Conservation (phyloP, 345 rosid species). For the Gossypium turneri region DNA sequence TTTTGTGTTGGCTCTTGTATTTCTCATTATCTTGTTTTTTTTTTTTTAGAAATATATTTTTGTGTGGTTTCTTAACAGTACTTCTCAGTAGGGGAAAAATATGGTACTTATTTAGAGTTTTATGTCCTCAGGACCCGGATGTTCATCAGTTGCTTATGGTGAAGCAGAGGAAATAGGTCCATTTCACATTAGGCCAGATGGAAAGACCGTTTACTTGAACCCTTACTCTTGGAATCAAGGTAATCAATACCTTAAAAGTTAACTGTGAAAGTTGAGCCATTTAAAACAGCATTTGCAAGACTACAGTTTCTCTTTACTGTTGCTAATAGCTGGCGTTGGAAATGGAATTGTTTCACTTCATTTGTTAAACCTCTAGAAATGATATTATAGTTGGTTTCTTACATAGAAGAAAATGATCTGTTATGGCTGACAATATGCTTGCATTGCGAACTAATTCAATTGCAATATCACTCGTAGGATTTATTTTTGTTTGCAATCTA, state of each 20-base stretch:
- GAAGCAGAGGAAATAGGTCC: constrained; percentile 95
- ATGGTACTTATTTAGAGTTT: background rate
- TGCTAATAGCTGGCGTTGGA: background rate
- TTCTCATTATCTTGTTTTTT: background rate
- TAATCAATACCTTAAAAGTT: constrained; percentile 12
- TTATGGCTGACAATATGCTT: background rate
- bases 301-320: background rate
- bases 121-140: constrained; percentile 74
- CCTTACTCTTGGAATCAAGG: constrained; percentile 95
- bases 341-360: constrained; percentile 9
- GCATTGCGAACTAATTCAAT: background rate
- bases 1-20: background rate
- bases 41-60: no score
- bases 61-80: constrained; percentile 8
- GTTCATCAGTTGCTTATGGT: constrained; percentile 86
- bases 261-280: background rate
- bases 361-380: constrained; percentile 6
- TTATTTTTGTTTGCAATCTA: background rate
- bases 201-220: constrained; percentile 71
- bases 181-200: constrained; percentile 74
- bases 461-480: background rate
- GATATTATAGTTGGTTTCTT: background rate
- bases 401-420: background rate
- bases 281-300: background rate
- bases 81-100: background rate